Evolutionary conservation across 306 rosid species (phyloP).

Genomic region (Castanopsis chinensis): DNA sequence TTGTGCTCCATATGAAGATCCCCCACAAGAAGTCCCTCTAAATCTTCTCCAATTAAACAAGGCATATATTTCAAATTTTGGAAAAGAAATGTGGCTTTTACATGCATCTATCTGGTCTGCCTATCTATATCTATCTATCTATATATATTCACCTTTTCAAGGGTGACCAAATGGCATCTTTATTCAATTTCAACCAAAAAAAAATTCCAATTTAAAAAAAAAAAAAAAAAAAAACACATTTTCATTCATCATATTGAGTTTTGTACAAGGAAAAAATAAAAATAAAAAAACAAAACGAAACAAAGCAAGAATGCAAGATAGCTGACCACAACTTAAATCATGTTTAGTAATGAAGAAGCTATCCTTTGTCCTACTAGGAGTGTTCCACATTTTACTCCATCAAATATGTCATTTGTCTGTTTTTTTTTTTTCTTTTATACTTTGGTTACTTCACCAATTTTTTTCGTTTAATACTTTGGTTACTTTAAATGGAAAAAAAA

Average conservation of each 20-base stretch:
- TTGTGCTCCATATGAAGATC: too few species aligned
- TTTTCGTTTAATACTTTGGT: too few species aligned
- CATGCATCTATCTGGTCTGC: background rate
- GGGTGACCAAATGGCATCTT: background rate
- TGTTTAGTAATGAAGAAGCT: background rate
- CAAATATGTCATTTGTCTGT: too few species aligned
- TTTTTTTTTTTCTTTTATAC: too few species aligned
- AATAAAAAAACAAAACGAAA: background rate
- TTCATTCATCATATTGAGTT: background rate
- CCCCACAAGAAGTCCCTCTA: too few species aligned
- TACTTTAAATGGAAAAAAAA: too few species aligned
- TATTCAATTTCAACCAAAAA: background rate
- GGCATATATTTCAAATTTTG: background rate
- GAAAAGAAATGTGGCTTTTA: background rate
- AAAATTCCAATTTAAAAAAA: background rate
- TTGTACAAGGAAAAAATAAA: background rate
- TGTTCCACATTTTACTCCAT: too few species aligned
- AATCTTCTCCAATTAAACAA: background rate
- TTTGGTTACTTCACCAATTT: too few species aligned
- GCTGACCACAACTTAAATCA: background rate
- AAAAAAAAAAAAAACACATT: background rate
- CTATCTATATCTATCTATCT: too few species aligned
- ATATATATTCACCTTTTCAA: background rate
- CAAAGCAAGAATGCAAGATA: background rate
- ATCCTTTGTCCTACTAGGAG: background rate